phyloP scores from a whole-genome alignment of 2,329 filamentous ascomycete genomes.

The Paecilomyces sp. region DNA sequence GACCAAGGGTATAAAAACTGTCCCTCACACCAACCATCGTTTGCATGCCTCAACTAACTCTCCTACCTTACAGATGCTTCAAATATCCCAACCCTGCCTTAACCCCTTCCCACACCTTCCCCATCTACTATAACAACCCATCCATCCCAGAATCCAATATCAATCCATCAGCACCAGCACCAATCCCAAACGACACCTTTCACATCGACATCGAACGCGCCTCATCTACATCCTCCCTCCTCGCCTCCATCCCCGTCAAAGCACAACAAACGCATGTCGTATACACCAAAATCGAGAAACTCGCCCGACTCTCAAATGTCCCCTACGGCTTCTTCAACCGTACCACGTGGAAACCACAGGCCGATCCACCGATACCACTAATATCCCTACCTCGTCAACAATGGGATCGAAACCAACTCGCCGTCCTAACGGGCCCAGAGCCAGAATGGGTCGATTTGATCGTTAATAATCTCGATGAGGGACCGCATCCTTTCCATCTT shows the following conservation, averaged over 20 bases:
- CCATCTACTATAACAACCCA: constrained; percentile 11
- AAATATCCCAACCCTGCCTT: constrained; percentile 40
- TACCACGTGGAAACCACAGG: constrained; percentile 38
- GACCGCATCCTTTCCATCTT: constrained; percentile 44
- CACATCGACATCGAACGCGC: constrained; percentile 20
- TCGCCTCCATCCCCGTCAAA: constrained; percentile 18
- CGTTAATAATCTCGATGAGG: constrained; percentile 46
- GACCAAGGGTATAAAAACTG: constrained; percentile 27
- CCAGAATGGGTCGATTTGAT: constrained; percentile 41
- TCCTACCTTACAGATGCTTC: constrained; percentile 28
- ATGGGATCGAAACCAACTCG: constrained; percentile 40
- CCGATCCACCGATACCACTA: constrained; percentile 24
- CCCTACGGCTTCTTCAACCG: constrained; percentile 44
- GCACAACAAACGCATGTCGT: constrained; percentile 37
- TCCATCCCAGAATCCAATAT: neutral
- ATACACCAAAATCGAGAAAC: constrained; percentile 41
- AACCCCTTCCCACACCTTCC: constrained; percentile 30
- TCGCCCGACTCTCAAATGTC: constrained; percentile 35
- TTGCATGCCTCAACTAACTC: constrained; percentile 1
- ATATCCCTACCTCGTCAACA: constrained; percentile 23
- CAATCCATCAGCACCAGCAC: neutral
- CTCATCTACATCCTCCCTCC: constrained; percentile 17
- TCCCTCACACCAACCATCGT: neutral
- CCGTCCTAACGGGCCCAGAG: constrained; percentile 20
- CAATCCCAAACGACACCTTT: neutral